phyloP scores from a whole-genome alignment of 768 basidiomycete genomes.

The Lanmaoa pseudosensibilis region DNA sequence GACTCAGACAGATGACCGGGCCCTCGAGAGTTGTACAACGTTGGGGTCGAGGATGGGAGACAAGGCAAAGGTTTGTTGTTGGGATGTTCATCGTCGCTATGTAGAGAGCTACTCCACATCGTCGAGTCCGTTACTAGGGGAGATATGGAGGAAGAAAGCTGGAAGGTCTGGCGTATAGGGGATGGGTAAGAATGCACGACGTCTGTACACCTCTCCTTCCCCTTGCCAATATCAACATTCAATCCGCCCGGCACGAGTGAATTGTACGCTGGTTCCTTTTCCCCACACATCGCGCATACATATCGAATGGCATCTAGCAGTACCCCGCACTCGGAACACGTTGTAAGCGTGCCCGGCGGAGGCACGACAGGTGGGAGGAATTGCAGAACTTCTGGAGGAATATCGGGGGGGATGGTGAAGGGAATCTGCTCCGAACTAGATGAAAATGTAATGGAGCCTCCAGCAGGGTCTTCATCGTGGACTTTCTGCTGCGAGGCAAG shows the following conservation, averaged over 20 bases:
- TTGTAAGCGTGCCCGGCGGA: slow-evolving; percentile 63
- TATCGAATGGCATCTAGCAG: slow-evolving; percentile 83
- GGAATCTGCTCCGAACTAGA: slow-evolving; percentile 19
- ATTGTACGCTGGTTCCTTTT: slow-evolving; percentile 52
- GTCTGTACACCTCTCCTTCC: slow-evolving; percentile 42
- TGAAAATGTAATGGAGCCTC: slow-evolving; percentile 12
- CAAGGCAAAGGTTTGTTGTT: slow-evolving; percentile 48
- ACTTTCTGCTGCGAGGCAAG: slow-evolving; percentile 52
- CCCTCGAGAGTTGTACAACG: slow-evolving; percentile 6
- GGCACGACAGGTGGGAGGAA: slow-evolving; percentile 49
- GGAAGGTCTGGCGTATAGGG: slow-evolving; percentile 32
- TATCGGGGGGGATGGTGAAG: slow-evolving; percentile 34
- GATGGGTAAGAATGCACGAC: slow-evolving; percentile 35
- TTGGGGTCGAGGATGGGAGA: slow-evolving; percentile 34
- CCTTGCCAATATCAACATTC: slow-evolving; percentile 37
- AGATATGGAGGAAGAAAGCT: slow-evolving; percentile 19
- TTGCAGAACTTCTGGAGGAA: slow-evolving; percentile 53
- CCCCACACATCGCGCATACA: slow-evolving; percentile 85
- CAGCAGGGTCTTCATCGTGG: slow-evolving; percentile 20
- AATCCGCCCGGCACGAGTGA: slow-evolving; percentile 11
- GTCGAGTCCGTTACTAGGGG: slow-evolving; percentile 22
- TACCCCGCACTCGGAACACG: slow-evolving; percentile 80
- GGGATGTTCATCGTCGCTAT: slow-evolving; percentile 15
- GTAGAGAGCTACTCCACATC: slow-evolving; percentile 11
- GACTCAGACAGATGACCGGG: slow-evolving; percentile 2